Evolutionary conservation across 164 flowering plant genomes (phyloP).

Genomic region (Nelumbo lutea): DNA sequence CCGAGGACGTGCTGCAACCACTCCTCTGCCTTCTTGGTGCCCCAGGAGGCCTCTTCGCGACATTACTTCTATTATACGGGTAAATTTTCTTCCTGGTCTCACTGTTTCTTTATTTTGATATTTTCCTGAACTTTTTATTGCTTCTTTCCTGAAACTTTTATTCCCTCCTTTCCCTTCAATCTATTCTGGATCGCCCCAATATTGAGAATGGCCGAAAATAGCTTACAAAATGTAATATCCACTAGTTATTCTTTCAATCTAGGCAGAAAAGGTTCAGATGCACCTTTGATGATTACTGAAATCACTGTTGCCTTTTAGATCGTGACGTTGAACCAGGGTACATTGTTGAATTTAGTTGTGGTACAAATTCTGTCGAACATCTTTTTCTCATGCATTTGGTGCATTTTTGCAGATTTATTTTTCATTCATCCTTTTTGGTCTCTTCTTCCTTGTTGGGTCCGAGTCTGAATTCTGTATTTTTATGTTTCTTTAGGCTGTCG

Average conservation of each 20-base stretch:
- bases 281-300: no score
- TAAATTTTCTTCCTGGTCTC: constrained; percentile 11
- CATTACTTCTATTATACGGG: constrained; percentile 51
- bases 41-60: constrained; percentile 71
- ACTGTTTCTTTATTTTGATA: neutral
- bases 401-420: neutral
- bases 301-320: neutral
- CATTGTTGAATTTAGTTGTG: neutral
- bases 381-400: neutral
- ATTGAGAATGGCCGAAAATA: no score
- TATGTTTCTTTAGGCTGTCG: constrained; percentile 48
- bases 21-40: constrained; percentile 60
- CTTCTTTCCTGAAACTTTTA: no score
- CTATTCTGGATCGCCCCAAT: no score
- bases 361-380: neutral
- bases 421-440: neutral
- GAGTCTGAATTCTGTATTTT: neutral
- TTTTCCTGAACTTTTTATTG: no score
- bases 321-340: neutral
- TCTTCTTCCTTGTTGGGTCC: neutral
- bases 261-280: no score
- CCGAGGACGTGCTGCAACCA: constrained; percentile 19
- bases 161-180: no score
- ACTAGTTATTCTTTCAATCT: no score
- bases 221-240: no score